Base-by-base conservation (phyloP, 1,139 yeast genomes). In the Lizanozyma gosingica region DNA sequence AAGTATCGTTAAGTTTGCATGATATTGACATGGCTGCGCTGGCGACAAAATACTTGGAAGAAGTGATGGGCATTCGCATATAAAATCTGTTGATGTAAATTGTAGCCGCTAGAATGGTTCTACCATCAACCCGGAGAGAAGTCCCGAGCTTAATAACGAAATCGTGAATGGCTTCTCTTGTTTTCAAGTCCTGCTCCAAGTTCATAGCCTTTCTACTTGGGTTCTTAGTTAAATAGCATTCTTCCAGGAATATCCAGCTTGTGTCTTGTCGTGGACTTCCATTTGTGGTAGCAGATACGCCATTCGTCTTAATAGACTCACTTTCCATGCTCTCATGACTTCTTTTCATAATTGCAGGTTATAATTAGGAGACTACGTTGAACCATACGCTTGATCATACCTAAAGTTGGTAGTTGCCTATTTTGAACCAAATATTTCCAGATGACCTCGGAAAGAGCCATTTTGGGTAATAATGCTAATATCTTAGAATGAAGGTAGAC, bases 11-110 rank as follows among this genome's bases (percentile, higher is more conserved):
- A 33, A 70, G 55, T 50, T 70, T 70, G 46, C 72, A 62, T 15
- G 71, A 59, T 15, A 70, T 67, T 36, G 72, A 63, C 15, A 69
- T 46, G 2, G 75, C 75, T 3, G 73, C 74, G 46, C 67, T 60
- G 2, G 73, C 74, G 32, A 69, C 73, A 45, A 56, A 70, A 53
- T 70, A 69, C 45, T 69, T 69, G 39, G 74, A 69, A 9, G 66
- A 58, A 15, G 73, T 63, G 38, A 70, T 67, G 8, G 74, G 72
- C 44, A 61, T 46, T 35, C 72, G 48, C 71, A 66, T 64, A 46
- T 66, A 70, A 45, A 57, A 69, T n/a, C 75, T 51, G 43, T 66
- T 62, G 34, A 63, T 48, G 45, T 67, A 69, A 17, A 69, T 50
- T 2, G 73, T 64, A 2, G 76, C 70, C 2, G 73, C 72, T 37